Conservation (phyloP, 23 red algal species). For the Rhodosorus marinus region DNA sequence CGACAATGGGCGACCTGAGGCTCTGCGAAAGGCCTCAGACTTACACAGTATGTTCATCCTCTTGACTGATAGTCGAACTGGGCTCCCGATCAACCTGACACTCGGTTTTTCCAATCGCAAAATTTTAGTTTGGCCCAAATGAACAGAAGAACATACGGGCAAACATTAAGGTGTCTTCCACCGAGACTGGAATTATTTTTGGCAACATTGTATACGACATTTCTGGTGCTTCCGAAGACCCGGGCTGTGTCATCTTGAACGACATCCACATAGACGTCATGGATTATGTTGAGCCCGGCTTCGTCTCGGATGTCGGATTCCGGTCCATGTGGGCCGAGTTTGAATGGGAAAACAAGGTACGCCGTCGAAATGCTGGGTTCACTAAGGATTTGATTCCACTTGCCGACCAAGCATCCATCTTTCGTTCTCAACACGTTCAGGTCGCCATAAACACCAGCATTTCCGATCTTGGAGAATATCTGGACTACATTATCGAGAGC, state of each 20-base stretch:
- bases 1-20: constrained; percentile 86
- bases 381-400: no score
- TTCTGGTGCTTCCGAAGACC: constrained; percentile 24
- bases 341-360: constrained; percentile 99
- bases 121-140: constrained; percentile 20
- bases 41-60: no score
- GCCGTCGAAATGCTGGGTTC: no score
- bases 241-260: constrained; percentile 79
- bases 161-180: constrained; percentile 91
- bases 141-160: constrained; percentile 47
- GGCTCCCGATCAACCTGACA: no score
- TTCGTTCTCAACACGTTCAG: no score
- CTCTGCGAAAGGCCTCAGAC: constrained; percentile 90
- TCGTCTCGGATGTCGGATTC: constrained; percentile 64
- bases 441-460: constrained; percentile 22
- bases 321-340: constrained; percentile 94
- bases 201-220: constrained; percentile 94
- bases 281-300: constrained; percentile 85
- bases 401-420: no score
- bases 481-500: constrained; percentile 58
- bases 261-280: constrained; percentile 98
- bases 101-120: no score
- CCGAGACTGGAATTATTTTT: constrained; percentile 97
- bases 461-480: constrained; percentile 33
- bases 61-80: no score